Evolutionary conservation across 176 grass and related monocot species (phyloP).

Genomic region (Oryza coarctata): DNA sequence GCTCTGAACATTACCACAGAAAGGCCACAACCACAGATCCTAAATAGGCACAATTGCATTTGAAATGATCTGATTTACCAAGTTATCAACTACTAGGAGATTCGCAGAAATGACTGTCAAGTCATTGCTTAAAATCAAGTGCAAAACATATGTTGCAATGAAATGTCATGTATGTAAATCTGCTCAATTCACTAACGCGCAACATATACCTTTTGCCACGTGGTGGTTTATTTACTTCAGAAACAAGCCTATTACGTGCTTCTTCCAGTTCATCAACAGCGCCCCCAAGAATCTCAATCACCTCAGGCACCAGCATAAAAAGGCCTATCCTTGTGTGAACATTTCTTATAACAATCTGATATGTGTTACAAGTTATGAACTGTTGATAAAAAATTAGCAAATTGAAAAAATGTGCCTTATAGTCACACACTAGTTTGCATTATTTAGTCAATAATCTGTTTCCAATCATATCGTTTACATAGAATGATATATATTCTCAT

Average conservation of each 20-base stretch:
- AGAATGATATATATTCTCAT: not conserved
- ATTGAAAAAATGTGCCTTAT: not conserved
- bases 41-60: conserved; percentile 25
- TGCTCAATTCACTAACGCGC: not conserved
- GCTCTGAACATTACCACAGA: not conserved
- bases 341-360: conserved; percentile 80
- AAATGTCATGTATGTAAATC: conserved; percentile 25
- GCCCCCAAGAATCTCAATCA: conserved; percentile 75
- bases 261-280: conserved; percentile 70
- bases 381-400: not conserved
- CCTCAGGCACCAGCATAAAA: conserved; percentile 86
- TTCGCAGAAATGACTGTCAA: not conserved
- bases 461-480: not conserved
- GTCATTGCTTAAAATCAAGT: conserved; percentile 16
- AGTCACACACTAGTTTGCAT: not conserved
- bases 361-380: conserved; percentile 5
- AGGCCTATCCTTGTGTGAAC: conserved; percentile 75
- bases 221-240: conserved; percentile 91
- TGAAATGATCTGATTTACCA: conserved; percentile 27
- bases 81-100: not conserved
- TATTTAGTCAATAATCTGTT: not conserved
- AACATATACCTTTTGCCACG: conserved; percentile 74
- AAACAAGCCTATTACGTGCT: conserved; percentile 76
- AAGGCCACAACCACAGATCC: not conserved
- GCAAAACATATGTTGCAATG: conserved; percentile 8